Evolutionary conservation across 768 basidiomycete species (phyloP), one percentile per base, ranked within the genome.

Genomic region (Phylloporus sp.): DNA sequence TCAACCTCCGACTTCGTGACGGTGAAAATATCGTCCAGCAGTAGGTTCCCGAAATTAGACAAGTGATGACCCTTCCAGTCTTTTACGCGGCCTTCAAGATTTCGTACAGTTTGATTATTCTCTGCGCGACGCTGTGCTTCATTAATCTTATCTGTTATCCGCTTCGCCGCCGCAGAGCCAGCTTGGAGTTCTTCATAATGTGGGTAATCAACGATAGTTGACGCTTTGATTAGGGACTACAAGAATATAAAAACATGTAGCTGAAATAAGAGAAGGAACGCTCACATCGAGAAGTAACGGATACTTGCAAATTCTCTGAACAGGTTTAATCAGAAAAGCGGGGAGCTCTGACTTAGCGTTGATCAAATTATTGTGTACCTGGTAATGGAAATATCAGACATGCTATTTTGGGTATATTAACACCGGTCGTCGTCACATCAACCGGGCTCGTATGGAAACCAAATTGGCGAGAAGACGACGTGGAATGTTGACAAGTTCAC

Each of bases 1-100:
- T 97, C 94, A 62, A 94, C 89, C 53, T 95, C 94, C 44, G 87
- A 89, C 72, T 98, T 99, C 61, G 89, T 95, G 52, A 98, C 97
- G 52, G 86, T 84, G 70, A 98, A 98, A 50, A 93, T 81, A 67
- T 97, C 97, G 67, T 98, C 95, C 27, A 98, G 81, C 29, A 95
- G 79, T 48, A 99, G 86, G 59, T 91, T 84, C 54, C 97, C 97
- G 58, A 99, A 98, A 68, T 93, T 90, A 59, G 84, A 84, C 34
- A 97, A 79, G 60, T 95, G 91, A 69, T 99, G 97, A 11, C 95
- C 95, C 69, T 98, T 98, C 97, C 97, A 99, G 68, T 99, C 97
- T 58, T 95, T 92, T 42, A 99, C 93, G 40, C 97, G 85, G 26
- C 76, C 74, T 55, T 85, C 78, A 8, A 99, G 81, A 60, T 86